Conservation (phyloP, 164 flowering plant species). For the Piper betle region DNA sequence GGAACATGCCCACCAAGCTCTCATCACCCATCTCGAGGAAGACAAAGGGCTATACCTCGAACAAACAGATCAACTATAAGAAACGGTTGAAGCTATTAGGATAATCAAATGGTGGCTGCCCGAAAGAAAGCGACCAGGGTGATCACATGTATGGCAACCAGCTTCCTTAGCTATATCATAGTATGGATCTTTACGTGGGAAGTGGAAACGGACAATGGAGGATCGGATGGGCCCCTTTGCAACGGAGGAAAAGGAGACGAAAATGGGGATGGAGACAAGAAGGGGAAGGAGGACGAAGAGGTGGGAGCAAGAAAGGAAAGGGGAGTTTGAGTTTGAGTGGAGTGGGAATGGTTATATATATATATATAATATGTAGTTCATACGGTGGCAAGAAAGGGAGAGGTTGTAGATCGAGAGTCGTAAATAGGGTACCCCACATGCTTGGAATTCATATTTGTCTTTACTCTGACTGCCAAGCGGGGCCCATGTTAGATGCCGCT, state of each 20-base stretch:
- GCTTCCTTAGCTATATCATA: neutral
- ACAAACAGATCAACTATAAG: neutral
- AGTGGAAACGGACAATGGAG: neutral
- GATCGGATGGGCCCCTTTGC: neutral
- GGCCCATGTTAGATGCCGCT: no score
- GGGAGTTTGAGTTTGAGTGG: neutral
- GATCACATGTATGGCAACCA: neutral
- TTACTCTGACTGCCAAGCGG: no score
- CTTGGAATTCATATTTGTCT: no score
- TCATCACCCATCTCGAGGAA: conserved; percentile 17
- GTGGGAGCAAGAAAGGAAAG: neutral
- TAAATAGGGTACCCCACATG: no score
- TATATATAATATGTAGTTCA: no score
- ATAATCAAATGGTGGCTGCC: neutral
- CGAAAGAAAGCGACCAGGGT: neutral
- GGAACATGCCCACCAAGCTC: conserved; percentile 27
- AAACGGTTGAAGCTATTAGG: neutral
- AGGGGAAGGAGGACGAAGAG: neutral
- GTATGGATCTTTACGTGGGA: neutral
- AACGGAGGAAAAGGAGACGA: conserved; percentile 3
- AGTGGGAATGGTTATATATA: neutral
- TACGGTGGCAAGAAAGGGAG: no score
- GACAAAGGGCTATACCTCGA: neutral
- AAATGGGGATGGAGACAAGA: neutral
- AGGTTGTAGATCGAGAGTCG: no score